These are phyloP conservation scores for Epichloe bromicola DNA, from an alignment of 2,329 filamentous ascomycete genomes.

Conservation along the genomic window DNA sequence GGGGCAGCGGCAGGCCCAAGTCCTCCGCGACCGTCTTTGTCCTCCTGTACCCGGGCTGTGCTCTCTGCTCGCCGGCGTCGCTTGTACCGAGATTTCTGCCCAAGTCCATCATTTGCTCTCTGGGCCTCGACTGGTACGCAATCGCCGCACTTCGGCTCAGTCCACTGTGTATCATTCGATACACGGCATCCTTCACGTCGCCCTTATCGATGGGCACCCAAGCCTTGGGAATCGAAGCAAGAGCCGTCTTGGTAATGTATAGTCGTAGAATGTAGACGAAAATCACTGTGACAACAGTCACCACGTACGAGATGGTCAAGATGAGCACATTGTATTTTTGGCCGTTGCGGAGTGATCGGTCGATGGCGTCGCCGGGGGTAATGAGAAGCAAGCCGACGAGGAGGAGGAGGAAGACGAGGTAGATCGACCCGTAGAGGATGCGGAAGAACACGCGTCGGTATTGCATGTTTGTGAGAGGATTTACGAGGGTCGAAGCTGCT, in stretches of 20 bases:
- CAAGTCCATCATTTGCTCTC: slow-evolving; percentile 12
- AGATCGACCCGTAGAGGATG: slow-evolving; percentile 70
- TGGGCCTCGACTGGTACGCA: slow-evolving; percentile 48
- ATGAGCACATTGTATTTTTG: slow-evolving; percentile 75
- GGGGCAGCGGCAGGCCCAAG: slow-evolving; percentile 34
- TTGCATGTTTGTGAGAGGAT: slow-evolving; percentile 6
- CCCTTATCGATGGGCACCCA: slow-evolving; percentile 80
- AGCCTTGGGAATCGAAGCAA: slow-evolving; percentile 72
- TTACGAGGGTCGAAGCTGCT: no score
- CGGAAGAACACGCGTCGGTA: slow-evolving; percentile 47
- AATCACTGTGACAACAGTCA: slow-evolving; percentile 55
- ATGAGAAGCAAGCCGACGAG: slow-evolving; percentile 62
- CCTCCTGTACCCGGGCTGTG: slow-evolving; percentile 16
- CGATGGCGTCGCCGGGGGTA: slow-evolving; percentile 69
- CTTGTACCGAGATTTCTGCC: slow-evolving; percentile 8
- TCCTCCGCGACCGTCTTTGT: slow-evolving; percentile 24
- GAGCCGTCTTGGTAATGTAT: slow-evolving; percentile 69
- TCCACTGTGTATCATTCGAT: slow-evolving; percentile 60
- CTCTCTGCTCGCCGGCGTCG: slow-evolving; percentile 10
- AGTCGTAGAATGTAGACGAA: slow-evolving; percentile 76
- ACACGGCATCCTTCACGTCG: slow-evolving; percentile 63
- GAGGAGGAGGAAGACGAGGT: slow-evolving; percentile 62
- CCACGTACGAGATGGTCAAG: slow-evolving; percentile 60
- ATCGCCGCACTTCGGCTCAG: slow-evolving; percentile 68
- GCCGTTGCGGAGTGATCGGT: slow-evolving; percentile 53